phyloP scores from a whole-genome alignment of 1,139 yeast genomes.

The Geotrichum bryndzae region DNA sequence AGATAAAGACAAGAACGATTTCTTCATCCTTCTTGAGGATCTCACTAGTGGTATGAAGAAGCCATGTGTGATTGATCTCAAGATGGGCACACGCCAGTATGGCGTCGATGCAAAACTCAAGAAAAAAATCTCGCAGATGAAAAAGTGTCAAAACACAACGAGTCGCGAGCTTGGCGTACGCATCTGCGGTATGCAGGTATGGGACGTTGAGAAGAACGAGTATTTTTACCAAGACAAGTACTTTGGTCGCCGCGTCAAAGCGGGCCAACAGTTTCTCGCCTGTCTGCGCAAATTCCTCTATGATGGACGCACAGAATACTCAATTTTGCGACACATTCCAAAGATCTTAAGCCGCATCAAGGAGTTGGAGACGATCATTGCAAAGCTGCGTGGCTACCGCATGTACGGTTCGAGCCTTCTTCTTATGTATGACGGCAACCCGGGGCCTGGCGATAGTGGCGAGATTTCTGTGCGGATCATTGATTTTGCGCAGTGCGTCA shows the following conservation, averaged over 20 bases:
- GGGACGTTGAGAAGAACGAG: conserved; percentile 46
- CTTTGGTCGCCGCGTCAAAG: conserved; percentile 72
- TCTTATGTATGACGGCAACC: conserved; percentile 77
- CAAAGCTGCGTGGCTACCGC: conserved; percentile 66
- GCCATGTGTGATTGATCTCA: conserved; percentile 90
- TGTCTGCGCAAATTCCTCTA: conserved; percentile 72
- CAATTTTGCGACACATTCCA: conserved; percentile 67
- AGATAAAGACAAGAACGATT: conserved; percentile 47
- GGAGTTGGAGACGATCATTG: conserved; percentile 52
- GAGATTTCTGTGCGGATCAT: conserved; percentile 62
- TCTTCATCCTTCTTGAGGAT: conserved; percentile 87
- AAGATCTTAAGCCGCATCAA: conserved; percentile 53
- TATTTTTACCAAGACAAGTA: conserved; percentile 80
- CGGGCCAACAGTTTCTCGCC: conserved; percentile 72
- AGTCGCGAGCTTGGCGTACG: conserved; percentile 81
- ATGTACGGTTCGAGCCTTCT: conserved; percentile 87
- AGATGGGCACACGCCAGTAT: conserved; percentile 97
- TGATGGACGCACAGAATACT: conserved; percentile 55
- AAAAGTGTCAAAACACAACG: conserved; percentile 77
- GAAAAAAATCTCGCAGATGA: conserved; percentile 74
- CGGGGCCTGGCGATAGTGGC: conserved; percentile 15
- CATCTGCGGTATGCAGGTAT: conserved; percentile 90
- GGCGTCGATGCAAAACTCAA: conserved; percentile 81
- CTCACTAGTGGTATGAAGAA: conserved; percentile 71
- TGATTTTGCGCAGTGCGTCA: conserved; percentile 92